Base-by-base conservation (phyloP, 2,329 filamentous ascomycete genomes). In the Cordyceps tenuipes region DNA sequence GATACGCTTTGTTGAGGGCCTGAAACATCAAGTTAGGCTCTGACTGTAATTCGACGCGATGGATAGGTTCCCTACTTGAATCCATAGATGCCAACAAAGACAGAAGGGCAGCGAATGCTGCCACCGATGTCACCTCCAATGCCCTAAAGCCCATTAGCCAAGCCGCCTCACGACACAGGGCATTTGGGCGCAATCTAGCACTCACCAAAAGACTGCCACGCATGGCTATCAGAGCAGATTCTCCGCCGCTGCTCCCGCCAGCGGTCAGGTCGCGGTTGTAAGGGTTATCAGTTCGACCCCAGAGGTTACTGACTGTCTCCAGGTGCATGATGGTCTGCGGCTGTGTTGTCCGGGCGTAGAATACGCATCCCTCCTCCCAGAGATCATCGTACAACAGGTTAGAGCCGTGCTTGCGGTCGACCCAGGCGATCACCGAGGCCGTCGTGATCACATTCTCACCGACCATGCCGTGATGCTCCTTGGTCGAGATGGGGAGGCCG, bases 281-380 rank as follows among this genome's bases (percentile, higher is more conserved):
- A 0, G 87, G 86, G 66, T 88, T 89, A 3, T 87, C 71, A 0
- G 82, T 83, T 39, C 82, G 77, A 1, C 85, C 85, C 60, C 81
- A 84, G 21, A 87, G 70, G 64, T 89, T 87, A 65, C 85, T 87
- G 46, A 79, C 77, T 3, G 78, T 82, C 66, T 88, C 86, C 43
- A 85, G 68, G 17, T 77, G 75, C 69, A 77, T 77, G 52, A 84
- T 72, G 0, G 76, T 79, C 64, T 84, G 82, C 0, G 87, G 86
- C 6, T 88, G 79, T 59, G 87, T 89, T 0, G 87, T 89, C 69
- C 89, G 88, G 61, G 82, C 81, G 66, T 86, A 85, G n/a, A 68
- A 63, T 17, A 87, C 3, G 81, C 78, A 68, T n/a, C 87, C 70
- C 44, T 72, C 64, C 0, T 65, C 65, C 31, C 65, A 71, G 1